Evolutionary conservation across 768 basidiomycete species (phyloP).

Genomic region (Leccinum uliginosum): DNA sequence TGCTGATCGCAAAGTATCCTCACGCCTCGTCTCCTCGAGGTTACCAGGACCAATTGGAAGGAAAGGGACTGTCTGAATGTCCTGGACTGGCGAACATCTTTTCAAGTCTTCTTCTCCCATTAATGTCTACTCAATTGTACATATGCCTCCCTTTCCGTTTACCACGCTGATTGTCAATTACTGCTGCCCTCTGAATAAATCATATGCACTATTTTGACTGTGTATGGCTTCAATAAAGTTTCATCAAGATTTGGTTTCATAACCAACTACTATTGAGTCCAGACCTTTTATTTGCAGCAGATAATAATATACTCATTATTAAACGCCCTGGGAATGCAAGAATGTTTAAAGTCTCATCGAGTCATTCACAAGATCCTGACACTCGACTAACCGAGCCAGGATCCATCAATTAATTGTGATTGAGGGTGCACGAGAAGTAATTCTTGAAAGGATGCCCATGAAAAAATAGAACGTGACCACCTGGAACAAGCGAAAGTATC

Average conservation of each 20-base stretch:
- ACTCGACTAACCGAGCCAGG: neutral
- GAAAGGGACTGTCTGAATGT: constrained; percentile 8
- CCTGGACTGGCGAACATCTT: constrained; percentile 13
- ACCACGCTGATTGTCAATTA: constrained; percentile 19
- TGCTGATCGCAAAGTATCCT: constrained; percentile 20
- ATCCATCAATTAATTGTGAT: neutral
- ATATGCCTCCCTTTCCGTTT: constrained; percentile 1
- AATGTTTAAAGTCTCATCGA: too few relatives aligned
- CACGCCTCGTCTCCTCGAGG: constrained; percentile 18
- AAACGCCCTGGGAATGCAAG: too few relatives aligned
- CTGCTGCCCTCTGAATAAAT: constrained; percentile 16
- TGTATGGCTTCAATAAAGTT: too few relatives aligned
- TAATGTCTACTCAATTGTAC: constrained; percentile 20
- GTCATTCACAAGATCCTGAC: neutral
- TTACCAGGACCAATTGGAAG: constrained; percentile 18
- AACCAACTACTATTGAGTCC: too few relatives aligned
- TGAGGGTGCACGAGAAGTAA: neutral
- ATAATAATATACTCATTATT: too few relatives aligned
- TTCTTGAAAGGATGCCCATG: neutral
- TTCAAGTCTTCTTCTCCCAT: neutral
- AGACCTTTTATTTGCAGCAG: too few relatives aligned
- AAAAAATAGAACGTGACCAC: neutral
- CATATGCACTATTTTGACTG: constrained; percentile 5
- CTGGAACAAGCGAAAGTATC: neutral
- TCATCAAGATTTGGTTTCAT: too few relatives aligned